Percentiles rank a stretch among this genome's conserved stretches.
These are phyloP conservation scores for Mycena kentingensis DNA, from an alignment of 768 basidiomycete genomes.

Conservation along the genomic window DNA sequence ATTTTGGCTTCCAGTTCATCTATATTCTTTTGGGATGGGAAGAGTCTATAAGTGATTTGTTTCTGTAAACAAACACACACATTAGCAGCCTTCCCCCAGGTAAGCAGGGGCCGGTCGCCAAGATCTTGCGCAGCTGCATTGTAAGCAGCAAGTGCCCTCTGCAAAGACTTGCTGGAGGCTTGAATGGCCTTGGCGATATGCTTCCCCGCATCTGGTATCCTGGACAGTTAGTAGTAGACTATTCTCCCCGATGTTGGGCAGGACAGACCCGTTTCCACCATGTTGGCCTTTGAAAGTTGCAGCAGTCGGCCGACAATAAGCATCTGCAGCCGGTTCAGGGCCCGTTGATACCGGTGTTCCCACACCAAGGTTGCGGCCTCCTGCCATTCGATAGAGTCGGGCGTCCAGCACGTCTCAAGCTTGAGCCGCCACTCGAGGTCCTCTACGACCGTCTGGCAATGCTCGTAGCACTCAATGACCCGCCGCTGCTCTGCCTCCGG, in stretches of 20 bases:
- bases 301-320: constrained; percentile 3
- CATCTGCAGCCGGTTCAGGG: neutral
- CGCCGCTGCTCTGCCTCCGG: constrained; percentile 5
- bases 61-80: no score
- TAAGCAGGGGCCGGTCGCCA: neutral
- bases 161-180: neutral
- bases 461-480: neutral
- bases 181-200: neutral
- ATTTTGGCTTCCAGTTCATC: no score
- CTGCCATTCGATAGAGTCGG: neutral
- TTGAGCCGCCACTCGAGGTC: constrained; percentile 6
- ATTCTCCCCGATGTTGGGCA: neutral
- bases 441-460: neutral
- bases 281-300: constrained; percentile 2
- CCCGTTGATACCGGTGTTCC: neutral
- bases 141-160: neutral
- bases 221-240: neutral
- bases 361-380: neutral
- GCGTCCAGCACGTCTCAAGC: neutral
- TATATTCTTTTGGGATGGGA: no score
- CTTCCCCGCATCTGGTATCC: neutral
- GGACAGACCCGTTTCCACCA: neutral
- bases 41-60: no score
- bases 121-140: neutral
- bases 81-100: neutral